phyloP scores from a whole-genome alignment of 139 green algal genomes.

The Chlamydomonas schloesseri region DNA sequence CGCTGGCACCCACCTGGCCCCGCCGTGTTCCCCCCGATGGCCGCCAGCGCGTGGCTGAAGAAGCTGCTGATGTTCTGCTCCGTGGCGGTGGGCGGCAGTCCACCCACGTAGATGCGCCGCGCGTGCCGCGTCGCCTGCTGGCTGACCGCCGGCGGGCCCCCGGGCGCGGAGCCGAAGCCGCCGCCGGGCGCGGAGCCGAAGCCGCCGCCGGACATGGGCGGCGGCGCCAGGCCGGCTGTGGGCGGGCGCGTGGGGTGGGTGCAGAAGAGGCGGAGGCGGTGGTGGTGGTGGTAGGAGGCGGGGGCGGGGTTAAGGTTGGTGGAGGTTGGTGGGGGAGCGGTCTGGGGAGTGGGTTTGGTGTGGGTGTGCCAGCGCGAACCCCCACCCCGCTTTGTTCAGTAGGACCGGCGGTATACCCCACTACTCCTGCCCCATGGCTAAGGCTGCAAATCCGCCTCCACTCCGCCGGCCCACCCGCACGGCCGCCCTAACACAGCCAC shows the following conservation, averaged over 20 bases:
- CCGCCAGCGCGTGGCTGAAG: conserved; percentile 93
- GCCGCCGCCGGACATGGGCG: not conserved
- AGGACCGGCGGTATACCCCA: too few relatives aligned
- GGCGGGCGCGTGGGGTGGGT: not conserved
- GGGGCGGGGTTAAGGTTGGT: too few relatives aligned
- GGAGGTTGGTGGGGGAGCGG: too few relatives aligned
- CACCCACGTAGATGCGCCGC: conserved; percentile 95
- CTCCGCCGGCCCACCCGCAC: too few relatives aligned
- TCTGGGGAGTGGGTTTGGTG: too few relatives aligned
- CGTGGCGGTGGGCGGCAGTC: conserved; percentile 88
- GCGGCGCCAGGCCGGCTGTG: not conserved
- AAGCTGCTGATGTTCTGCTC: conserved; percentile 92
- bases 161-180: not conserved
- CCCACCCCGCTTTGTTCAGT: too few relatives aligned
- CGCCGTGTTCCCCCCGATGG: conserved; percentile 92
- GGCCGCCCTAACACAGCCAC: too few relatives aligned
- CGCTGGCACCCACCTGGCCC: conserved; percentile 77
- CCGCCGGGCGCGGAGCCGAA: not conserved
- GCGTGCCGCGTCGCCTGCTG: conserved; percentile 89
- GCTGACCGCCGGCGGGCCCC: not conserved
- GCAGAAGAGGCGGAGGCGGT: not conserved
- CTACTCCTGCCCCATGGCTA: too few relatives aligned
- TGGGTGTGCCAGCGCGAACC: too few relatives aligned
- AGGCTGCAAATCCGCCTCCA: too few relatives aligned
- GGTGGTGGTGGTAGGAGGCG: too few relatives aligned